Percentiles rank a stretch among this genome's conserved stretches.
Evolutionary conservation across 2,329 filamentous ascomycete genomes (phyloP).

Genomic region (Diaporthe australafricana): DNA sequence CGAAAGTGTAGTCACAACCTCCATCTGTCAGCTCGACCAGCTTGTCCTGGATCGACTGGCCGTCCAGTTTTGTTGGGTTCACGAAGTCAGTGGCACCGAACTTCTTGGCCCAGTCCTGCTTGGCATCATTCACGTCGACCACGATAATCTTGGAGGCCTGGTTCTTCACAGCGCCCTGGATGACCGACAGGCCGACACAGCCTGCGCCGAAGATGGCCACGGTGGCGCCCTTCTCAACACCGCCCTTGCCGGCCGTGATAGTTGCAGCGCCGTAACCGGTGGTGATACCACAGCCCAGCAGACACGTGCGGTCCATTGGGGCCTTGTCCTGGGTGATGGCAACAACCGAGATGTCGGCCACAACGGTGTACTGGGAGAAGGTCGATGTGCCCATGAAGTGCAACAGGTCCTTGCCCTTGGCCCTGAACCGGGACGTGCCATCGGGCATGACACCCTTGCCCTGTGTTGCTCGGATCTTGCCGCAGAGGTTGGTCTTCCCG

Average conservation of each 20-base stretch:
- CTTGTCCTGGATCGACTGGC: conserved; percentile 89
- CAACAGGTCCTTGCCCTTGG: conserved; percentile 92
- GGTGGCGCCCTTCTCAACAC: conserved; percentile 87
- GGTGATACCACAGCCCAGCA: conserved; percentile 98
- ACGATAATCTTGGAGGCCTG: conserved; percentile 82
- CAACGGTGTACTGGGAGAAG: conserved; percentile 98
- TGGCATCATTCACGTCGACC: conserved; percentile 82
- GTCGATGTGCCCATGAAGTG: conserved; percentile 99
- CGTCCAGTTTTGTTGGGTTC: conserved; percentile 84
- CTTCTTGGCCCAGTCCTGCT: conserved; percentile 93
- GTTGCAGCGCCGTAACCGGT: conserved; percentile 96
- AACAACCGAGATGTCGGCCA: conserved; percentile 98
- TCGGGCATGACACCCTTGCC: conserved; percentile 97
- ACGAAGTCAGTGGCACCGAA: conserved; percentile 98
- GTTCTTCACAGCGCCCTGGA: conserved; percentile 91
- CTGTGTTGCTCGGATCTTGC: conserved; percentile 98
- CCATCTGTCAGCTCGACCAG: conserved; percentile 98
- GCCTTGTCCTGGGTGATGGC: conserved; percentile 85
- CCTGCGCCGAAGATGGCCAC: conserved; percentile 95
- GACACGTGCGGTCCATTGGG: conserved; percentile 94
- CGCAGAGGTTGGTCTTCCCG: conserved; percentile 98
- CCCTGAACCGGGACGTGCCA: conserved; percentile 93
- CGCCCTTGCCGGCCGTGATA: conserved; percentile 79
- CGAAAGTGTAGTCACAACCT: conserved; percentile 98
- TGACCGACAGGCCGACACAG: conserved; percentile 94